Evolutionary conservation across 306 rosid genomes (phyloP), one percentile per base, ranked within the genome.

Genomic region (Delonix regia): DNA sequence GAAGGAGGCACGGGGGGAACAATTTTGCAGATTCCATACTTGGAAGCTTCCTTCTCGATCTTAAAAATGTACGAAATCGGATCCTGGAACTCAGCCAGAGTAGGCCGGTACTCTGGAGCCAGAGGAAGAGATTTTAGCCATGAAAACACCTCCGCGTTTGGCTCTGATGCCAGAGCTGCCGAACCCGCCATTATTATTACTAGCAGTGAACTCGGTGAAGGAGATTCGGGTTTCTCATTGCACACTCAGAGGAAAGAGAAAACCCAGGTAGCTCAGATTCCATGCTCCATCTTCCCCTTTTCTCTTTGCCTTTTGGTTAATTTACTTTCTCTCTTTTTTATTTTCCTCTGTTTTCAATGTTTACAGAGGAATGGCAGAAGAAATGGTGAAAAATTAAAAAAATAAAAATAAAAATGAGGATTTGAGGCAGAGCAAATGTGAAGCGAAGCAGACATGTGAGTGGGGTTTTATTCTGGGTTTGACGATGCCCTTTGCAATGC

Each of bases 1-100:
- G 94, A 85, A 12, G 99, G 91, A 0, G 85, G 90, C 14, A 91
- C 94, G 1, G 99, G 99, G 10, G 99, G 97, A 0, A 96, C 88
- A 85, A 96, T 96, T 89, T 96, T 96, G 84, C 99, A 96, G 92
- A 96, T 96, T 56, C 99, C 99, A 65, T 78, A 96, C 82, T 85
- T 83, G 13, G 98, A 96, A 7, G 99, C 99, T 71, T 96, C 96
- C 52, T 93, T 93, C 83, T 96, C 99, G 96, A 96, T 96, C 92
- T 96, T 96, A 81, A 90, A 96, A 87, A 96, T 96, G 96, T 96
- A 96, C 5, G 88, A 85, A 81, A 96, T 96, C 69, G 99, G 99
- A 93, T 96, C 99, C 85, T 91, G 94, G 73, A 96, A 96, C 90
- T 96, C 99, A 0, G 96, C 84, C 18, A 81, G 51, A 27, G 79